Evolutionary conservation across 371 early-diverging fungal genomes (phyloP), one percentile per base, ranked within the genome.

Genomic region (Rhizopus stolonifer): DNA sequence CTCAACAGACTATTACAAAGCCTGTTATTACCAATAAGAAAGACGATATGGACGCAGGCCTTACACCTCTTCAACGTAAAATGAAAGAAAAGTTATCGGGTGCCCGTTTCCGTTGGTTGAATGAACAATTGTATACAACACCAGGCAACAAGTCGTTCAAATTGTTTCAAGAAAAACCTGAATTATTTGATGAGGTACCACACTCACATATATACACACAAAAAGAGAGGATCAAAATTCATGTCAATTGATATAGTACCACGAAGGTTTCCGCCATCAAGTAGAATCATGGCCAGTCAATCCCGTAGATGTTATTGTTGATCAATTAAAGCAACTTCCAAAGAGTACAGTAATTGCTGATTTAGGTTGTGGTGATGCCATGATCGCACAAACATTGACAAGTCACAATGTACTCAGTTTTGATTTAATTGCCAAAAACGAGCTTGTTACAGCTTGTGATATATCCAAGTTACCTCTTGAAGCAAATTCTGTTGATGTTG

Each of bases 281-380:
- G 94, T 94, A 7, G 85, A 88, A 54, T 79, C 82, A 31, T 99
- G 99, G 99, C 99, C 99, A 0, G 80, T 73, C 23, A 98, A 99
- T 67, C 99, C 99, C 0, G 87, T 98, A 1, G 93, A 97, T 69
- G 66, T 88, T 2, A 85, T 96, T 59, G 87, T 96, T 46, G 64
- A 76, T 2, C 79, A 88, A 42, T 70, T 98, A 9, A 61, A 65
- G n/a, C 58, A 67, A 19, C 61, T 74, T 26, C 74, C 83, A 32
- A 65, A 67, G 49, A 67, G 58, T 32, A 74, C 79, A 0, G 74
- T 88, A 2, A 81, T 98, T 46, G 99, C 96, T 2, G 99, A 99
- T 76, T 63, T 99, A 62, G 99, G 99, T 1, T 99, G 99, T 65
- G 99, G 99, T 7, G 97, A 95, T 61, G 99, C 95, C 13, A 85